Evolutionary conservation across 1,284 basidiomycete genomes (phyloP).

Genomic region (Lignosus rhinocerotis): DNA sequence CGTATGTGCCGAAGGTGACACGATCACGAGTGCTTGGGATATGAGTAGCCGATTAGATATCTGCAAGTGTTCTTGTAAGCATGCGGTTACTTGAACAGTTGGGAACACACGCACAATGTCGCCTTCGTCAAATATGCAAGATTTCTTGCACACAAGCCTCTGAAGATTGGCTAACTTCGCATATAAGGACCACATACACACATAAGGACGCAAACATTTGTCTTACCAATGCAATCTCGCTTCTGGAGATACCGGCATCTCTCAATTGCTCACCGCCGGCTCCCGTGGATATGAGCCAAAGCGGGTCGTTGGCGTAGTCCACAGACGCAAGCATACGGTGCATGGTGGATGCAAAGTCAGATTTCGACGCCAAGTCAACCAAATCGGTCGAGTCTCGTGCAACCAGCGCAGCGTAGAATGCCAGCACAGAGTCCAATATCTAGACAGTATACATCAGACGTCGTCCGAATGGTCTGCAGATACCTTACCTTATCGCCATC

Average conservation of each 20-base stretch:
- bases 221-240: conserved; percentile 49
- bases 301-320: conserved; percentile 44
- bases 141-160: conserved; percentile 47
- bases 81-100: not conserved
- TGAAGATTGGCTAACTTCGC: conserved; percentile 38
- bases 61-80: conserved; percentile 33
- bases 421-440: conserved; percentile 61
- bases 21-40: conserved; percentile 42
- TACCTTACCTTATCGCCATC: conserved; percentile 54
- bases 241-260: conserved; percentile 45
- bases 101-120: conserved; percentile 40
- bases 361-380: conserved; percentile 48
- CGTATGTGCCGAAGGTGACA: conserved; percentile 40
- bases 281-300: conserved; percentile 38
- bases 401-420: conserved; percentile 58
- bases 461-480: not conserved
- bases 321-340: conserved; percentile 43
- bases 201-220: too few relatives aligned
- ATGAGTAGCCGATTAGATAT: conserved; percentile 57
- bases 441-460: conserved; percentile 26
- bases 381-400: conserved; percentile 56
- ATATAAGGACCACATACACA: conserved; percentile 22
- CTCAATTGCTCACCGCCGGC: conserved; percentile 41
- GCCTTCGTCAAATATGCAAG: conserved; percentile 40
- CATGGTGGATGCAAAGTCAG: conserved; percentile 43